These are phyloP conservation scores for Tulasnella sp. DNA, from an alignment of 768 basidiomycete species.

Conservation along the genomic window DNA sequence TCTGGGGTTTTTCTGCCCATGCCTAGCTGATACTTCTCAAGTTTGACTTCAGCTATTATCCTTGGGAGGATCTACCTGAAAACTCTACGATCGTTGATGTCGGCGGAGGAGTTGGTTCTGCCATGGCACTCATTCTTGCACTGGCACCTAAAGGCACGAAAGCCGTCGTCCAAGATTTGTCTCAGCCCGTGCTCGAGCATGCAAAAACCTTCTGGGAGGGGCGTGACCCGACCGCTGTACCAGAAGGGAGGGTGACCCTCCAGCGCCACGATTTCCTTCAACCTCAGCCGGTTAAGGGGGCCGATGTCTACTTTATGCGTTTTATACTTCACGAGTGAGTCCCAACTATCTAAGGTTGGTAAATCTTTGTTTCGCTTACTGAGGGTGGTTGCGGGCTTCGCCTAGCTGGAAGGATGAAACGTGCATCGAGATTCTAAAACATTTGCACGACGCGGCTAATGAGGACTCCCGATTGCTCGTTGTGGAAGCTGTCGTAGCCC, in stretches of 20 bases:
- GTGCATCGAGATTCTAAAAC: conserved; percentile 23
- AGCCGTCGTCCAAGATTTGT: conserved; percentile 3
- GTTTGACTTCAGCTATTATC: not conserved
- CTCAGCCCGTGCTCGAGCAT: not conserved
- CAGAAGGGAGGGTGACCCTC: not conserved
- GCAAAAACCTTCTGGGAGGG: not conserved
- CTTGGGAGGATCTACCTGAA: not conserved
- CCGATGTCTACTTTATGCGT: conserved; percentile 29
- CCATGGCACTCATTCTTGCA: not conserved
- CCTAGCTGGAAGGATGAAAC: not conserved
- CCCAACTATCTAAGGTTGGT: no score
- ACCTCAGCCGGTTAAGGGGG: conserved; percentile 27
- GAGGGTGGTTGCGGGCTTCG: not conserved
- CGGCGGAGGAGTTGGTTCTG: not conserved
- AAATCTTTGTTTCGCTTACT: not conserved
- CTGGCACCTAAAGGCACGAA: not conserved
- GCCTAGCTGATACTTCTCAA: not conserved
- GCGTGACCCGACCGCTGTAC: not conserved
- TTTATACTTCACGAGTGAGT: conserved; percentile 21
- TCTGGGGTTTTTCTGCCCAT: not conserved
- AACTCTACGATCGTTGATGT: conserved; percentile 2
- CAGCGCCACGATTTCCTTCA: conserved; percentile 29
- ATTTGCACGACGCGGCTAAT: conserved; percentile 12
- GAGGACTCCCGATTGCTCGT: conserved; percentile 2
- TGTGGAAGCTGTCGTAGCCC: not conserved